phyloP scores from a whole-genome alignment of 306 rosid species.

The apple (Malus domestica) region ASM211411v1 NC_041795.1:14978501-14979000 shows the following conservation, averaged over 20 bases:
- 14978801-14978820: neutral
- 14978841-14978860: neutral
- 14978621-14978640: neutral
- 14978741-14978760: neutral
- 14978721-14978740: neutral
- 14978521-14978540: slow-evolving; percentile 2
- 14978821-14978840: neutral
- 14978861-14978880: neutral
- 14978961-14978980: neutral
- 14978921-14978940: neutral
- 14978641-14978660: neutral
- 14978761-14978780: neutral
- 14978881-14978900: neutral
- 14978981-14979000: neutral
- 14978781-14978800: neutral
- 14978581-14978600: neutral
- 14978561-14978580: neutral
- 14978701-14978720: neutral
- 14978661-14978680: neutral
- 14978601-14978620: neutral
- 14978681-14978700: neutral
- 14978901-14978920: neutral
- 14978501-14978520: neutral
- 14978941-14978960: neutral
- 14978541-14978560: slow-evolving; percentile 1